Percentiles rank a stretch among this genome's conserved stretches.
Evolutionary conservation across 331 rosid species (phyloP).

Genomic region (Malus hybrid): DNA sequence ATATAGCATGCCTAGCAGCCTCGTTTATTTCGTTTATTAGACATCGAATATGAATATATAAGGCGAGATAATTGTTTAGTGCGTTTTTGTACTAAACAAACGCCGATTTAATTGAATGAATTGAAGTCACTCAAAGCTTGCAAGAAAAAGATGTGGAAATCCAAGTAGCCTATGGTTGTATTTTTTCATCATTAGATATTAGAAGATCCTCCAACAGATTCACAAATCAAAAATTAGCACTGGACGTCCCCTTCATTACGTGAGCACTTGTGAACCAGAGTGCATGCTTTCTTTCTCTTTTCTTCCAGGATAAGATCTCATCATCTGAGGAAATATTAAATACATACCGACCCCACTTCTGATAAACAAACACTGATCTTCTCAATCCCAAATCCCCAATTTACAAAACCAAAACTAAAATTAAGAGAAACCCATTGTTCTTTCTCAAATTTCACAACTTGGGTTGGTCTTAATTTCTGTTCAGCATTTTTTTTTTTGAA

Average conservation of each 20-base stretch:
- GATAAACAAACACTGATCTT: neutral
- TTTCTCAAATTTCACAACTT: constrained; percentile 1
- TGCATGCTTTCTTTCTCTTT: neutral
- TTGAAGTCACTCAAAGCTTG: too few species aligned
- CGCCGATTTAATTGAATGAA: too few species aligned
- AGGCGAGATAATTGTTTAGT: too few species aligned
- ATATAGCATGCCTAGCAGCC: too few species aligned
- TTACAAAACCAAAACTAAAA: neutral
- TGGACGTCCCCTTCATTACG: neutral
- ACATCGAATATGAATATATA: too few species aligned
- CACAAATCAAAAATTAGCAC: neutral
- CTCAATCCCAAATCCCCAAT: too few species aligned
- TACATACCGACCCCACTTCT: constrained; percentile 32
- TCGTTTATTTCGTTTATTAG: too few species aligned
- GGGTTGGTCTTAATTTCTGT: neutral
- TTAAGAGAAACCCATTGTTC: neutral
- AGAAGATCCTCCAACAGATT: neutral
- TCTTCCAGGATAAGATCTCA: too few species aligned
- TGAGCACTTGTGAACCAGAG: neutral
- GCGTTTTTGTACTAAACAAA: too few species aligned
- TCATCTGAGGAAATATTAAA: neutral
- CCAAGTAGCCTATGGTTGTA: neutral
- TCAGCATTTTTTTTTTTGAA: neutral
- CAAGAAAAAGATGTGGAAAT: too few species aligned
- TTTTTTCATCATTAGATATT: neutral